phyloP scores from a whole-genome alignment of 768 basidiomycete genomes.

The Podaxis sp. region DNA sequence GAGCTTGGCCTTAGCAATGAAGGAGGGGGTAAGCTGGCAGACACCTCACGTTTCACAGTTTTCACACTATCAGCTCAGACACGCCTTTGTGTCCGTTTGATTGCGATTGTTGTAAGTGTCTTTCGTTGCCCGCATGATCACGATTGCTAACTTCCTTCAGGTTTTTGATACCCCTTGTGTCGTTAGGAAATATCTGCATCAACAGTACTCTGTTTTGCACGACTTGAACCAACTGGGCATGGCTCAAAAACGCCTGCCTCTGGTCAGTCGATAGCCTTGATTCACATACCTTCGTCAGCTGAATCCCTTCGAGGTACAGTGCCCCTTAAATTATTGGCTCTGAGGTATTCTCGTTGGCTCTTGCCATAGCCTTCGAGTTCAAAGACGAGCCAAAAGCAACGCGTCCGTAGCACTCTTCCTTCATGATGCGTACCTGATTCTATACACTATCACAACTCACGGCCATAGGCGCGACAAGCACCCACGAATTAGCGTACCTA shows the following conservation, averaged over 20 bases:
- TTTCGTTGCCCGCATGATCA: conserved; percentile 20
- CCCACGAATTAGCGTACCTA: background rate
- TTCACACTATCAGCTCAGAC: conserved; percentile 44
- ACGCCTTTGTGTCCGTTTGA: conserved; percentile 87
- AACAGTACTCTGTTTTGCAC: conserved; percentile 3
- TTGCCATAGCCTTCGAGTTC: background rate
- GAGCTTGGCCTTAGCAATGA: conserved; percentile 69
- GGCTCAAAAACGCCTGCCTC: background rate
- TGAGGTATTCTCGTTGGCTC: background rate
- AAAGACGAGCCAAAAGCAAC: background rate
- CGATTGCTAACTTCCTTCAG: conserved; percentile 14
- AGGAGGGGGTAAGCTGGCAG: conserved; percentile 62
- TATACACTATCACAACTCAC: background rate
- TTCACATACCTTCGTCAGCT: background rate
- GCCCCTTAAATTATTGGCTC: background rate
- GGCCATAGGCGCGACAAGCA: background rate
- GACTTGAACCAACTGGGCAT: background rate
- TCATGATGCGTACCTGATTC: background rate
- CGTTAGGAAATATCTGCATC: background rate
- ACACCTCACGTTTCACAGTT: conserved; percentile 15
- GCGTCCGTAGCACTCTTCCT: background rate
- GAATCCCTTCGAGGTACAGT: background rate
- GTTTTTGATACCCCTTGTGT: background rate
- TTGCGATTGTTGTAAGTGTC: conserved; percentile 79
- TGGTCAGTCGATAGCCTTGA: background rate